A percentile compares a stretch with the other conserved stretches of the same genome.
Conservation (phyloP, 2,329 filamentous ascomycete genomes). For the Fusarium udum region DNA sequence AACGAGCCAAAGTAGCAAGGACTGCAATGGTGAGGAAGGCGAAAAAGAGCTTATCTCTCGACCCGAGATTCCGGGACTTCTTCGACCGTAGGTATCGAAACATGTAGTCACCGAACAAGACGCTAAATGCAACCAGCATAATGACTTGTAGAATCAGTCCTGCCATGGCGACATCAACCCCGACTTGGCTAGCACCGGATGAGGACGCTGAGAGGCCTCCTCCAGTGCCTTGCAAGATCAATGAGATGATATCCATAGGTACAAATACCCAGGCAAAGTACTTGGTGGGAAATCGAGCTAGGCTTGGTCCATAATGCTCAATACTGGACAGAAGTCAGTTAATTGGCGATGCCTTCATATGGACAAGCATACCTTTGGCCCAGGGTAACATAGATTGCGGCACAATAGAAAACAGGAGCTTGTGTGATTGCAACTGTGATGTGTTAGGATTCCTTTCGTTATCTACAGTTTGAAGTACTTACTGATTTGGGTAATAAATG, state of each 20-base stretch:
- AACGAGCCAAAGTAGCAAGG: slow-evolving; percentile 64
- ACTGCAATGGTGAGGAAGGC: slow-evolving; percentile 58
- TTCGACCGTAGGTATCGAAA: slow-evolving; percentile 35
- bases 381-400: slow-evolving; percentile 44
- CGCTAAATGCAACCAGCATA: slow-evolving; percentile 56
- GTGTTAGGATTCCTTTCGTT: background rate
- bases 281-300: slow-evolving; percentile 48
- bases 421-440: slow-evolving; percentile 54
- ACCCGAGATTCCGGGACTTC: background rate
- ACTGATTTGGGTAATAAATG: slow-evolving; percentile 68
- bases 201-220: slow-evolving; percentile 54
- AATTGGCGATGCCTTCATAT: accelerated
- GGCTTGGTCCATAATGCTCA: slow-evolving; percentile 43
- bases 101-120: slow-evolving; percentile 54
- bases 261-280: slow-evolving; percentile 53
- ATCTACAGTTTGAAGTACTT: background rate
- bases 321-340: slow-evolving; percentile 34
- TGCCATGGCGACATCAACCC: slow-evolving; percentile 59
- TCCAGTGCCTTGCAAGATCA: slow-evolving; percentile 61
- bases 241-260: slow-evolving; percentile 60
- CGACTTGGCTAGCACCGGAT: slow-evolving; percentile 50
- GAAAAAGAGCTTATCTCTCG: slow-evolving; percentile 39
- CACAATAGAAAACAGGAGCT: slow-evolving; percentile 50
- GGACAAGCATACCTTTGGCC: slow-evolving; percentile 4
- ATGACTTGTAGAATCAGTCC: slow-evolving; percentile 61